Conservation (phyloP, 805 yeast genomes). For the Yarrowia divulgata region DNA sequence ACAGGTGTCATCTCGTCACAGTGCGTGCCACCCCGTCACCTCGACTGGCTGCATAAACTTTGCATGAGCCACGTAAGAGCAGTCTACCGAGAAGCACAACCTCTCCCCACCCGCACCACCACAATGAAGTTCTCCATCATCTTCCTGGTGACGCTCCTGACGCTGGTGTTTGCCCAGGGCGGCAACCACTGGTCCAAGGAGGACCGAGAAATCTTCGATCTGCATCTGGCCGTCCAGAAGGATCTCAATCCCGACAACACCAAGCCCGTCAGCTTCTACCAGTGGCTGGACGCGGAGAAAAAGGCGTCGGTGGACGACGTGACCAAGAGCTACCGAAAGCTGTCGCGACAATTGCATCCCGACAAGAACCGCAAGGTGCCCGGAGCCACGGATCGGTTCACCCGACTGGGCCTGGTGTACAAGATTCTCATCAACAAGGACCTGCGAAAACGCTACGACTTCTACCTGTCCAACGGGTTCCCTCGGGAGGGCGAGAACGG, state of each 20-base stretch:
- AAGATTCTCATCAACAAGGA: constrained; percentile 70
- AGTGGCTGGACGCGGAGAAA: constrained; percentile 56
- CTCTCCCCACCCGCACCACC: neutral
- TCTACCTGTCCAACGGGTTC: constrained; percentile 80
- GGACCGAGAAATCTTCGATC: constrained; percentile 81
- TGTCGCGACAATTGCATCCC: constrained; percentile 81
- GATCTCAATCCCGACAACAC: constrained; percentile 69
- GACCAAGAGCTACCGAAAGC: constrained; percentile 61
- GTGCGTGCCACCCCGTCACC: neutral
- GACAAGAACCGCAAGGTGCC: constrained; percentile 63
- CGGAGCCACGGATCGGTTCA: constrained; percentile 61
- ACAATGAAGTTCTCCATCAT: constrained; percentile 30
- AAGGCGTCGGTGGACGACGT: constrained; percentile 47
- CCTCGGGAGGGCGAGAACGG: constrained; percentile 80
- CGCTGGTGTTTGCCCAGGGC: constrained; percentile 42
- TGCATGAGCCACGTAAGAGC: constrained; percentile 25
- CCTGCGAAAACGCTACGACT: constrained; percentile 79
- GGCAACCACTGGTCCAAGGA: constrained; percentile 59
- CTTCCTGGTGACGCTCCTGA: constrained; percentile 27
- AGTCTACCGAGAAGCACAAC: no score
- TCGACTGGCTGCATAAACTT: constrained; percentile 10
- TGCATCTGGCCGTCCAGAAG: constrained; percentile 66
- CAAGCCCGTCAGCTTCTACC: constrained; percentile 57
- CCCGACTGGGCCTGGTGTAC: constrained; percentile 77
- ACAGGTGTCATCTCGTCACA: no score